Conservation (phyloP, 257 asterid species). For the Verbascum thapsus region DNA sequence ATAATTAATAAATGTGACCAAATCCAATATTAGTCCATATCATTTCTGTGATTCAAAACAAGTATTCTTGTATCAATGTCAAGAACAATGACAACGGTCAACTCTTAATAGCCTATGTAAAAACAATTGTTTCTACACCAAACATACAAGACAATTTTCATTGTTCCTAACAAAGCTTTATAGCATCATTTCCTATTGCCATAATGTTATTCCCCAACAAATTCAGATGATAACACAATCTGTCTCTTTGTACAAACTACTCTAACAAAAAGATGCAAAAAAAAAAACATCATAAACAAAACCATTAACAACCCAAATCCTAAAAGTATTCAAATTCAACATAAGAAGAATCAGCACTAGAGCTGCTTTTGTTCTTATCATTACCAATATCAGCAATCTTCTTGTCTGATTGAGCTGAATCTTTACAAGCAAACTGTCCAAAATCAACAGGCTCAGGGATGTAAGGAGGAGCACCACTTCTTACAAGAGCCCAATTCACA, state of each 20-base stretch:
- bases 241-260: conserved; percentile 31
- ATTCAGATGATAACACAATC: conserved; percentile 22
- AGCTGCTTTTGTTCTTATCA: conserved; percentile 36
- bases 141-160: neutral
- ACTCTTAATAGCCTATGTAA: too few relatives aligned
- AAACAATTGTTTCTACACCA: neutral
- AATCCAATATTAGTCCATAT: too few relatives aligned
- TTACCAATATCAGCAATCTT: conserved; percentile 36
- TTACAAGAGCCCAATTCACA: conserved; percentile 60
- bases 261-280: conserved; percentile 20
- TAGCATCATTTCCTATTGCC: conserved; percentile 2
- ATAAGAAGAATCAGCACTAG: conserved; percentile 30
- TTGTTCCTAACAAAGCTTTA: conserved; percentile 16
- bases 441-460: conserved; percentile 50
- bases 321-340: conserved; percentile 29
- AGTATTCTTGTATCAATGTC: too few relatives aligned
- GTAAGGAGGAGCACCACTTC: conserved; percentile 50
- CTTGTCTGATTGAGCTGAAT: conserved; percentile 40
- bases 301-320: neutral
- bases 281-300: neutral
- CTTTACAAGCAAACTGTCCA: conserved; percentile 43
- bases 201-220: conserved; percentile 14
- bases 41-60: too few relatives aligned
- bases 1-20: too few relatives aligned
- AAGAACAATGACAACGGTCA: too few relatives aligned